Base-by-base conservation (phyloP, 2,329 filamentous ascomycete genomes). In the Botrytis elliptica region DNA sequence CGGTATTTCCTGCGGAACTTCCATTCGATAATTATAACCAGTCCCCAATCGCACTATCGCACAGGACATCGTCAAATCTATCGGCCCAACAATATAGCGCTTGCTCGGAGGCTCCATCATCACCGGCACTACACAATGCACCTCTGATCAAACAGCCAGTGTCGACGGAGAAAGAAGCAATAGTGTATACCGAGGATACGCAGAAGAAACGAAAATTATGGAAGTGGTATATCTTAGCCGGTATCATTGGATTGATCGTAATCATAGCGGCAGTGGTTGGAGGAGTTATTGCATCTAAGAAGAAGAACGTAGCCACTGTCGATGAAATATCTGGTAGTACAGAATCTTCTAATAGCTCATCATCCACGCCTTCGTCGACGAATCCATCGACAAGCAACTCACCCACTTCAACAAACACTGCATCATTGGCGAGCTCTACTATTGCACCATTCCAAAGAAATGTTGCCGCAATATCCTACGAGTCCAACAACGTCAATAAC, bases 391-490 rank as follows among this genome's bases (percentile, higher is more conserved):
- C 42, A n/a, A 49, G 42, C 20, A 33, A 46, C n/a, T 49, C 42
- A n/a, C 44, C 64, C 29, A 49, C 64, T 3, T 46, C 42, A 14
- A 64, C 65, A 16, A 52, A 16, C 33, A 52, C 36, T 8, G 44
- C 36, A 33, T 59, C 70, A 9, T 33, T 49, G 16, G 42, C 46
- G 36, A 44, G 38, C 33, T 72, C 70, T 62, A 64, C 52, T 38
- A 18, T 59, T 49, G 46, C 65, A n/a, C 57, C 55, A 22, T 55
- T 70, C 16, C 36, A 44, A 52, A 71, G 71, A 46, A 75, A 74
- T 62, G 46, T 77, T 70, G 75, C 75, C 4, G 75, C 75, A 5
- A 38, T 76, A 18, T 74, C 75, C 46, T 77, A 73, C 62, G 10
- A 42, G 20, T 65, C 55, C 25, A 57, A 71, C 44, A 69, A 55